Conservation (phyloP, 2,329 filamentous ascomycete genomes). For the Colletotrichum costaricense region DNA sequence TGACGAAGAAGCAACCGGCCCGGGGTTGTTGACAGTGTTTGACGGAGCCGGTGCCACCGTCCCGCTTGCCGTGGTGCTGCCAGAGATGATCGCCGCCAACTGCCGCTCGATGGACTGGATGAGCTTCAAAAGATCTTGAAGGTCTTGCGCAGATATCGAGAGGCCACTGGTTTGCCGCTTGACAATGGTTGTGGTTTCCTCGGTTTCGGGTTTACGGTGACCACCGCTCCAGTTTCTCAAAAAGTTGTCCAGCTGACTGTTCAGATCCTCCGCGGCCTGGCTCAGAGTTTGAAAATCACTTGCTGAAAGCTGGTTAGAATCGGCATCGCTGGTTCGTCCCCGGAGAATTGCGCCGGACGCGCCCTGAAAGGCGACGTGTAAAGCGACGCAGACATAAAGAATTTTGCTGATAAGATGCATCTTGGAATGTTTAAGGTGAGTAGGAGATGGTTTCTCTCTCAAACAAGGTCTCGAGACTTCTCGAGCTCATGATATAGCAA, state of each 20-base stretch:
- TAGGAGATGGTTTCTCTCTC: slow-evolving; percentile 2
- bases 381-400: slow-evolving; percentile 10
- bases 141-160: slow-evolving; percentile 10
- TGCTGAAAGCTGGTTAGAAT: slow-evolving; percentile 12
- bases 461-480: slow-evolving; percentile 23
- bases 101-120: slow-evolving; percentile 31
- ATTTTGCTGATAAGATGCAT: slow-evolving; percentile 35
- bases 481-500: slow-evolving; percentile 36
- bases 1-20: slow-evolving; percentile 1
- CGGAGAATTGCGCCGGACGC: slow-evolving; percentile 34
- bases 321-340: slow-evolving; percentile 16
- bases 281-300: slow-evolving; percentile 1
- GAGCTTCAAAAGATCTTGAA: slow-evolving; percentile 27
- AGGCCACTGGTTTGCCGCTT: slow-evolving; percentile 18
- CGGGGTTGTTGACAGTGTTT: slow-evolving; percentile 3
- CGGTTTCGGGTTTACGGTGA: slow-evolving; percentile 9
- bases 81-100: slow-evolving; percentile 17
- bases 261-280: slow-evolving; percentile 13
- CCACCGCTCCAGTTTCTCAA: slow-evolving; percentile 6
- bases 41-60: not conserved
- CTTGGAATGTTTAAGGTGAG: slow-evolving; percentile 15
- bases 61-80: slow-evolving; percentile 9
- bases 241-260: slow-evolving; percentile 21
- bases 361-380: slow-evolving; percentile 32
- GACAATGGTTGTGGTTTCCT: not conserved